phyloP scores from a whole-genome alignment of 257 asterid species.

The Fraxinus anomala region DNA sequence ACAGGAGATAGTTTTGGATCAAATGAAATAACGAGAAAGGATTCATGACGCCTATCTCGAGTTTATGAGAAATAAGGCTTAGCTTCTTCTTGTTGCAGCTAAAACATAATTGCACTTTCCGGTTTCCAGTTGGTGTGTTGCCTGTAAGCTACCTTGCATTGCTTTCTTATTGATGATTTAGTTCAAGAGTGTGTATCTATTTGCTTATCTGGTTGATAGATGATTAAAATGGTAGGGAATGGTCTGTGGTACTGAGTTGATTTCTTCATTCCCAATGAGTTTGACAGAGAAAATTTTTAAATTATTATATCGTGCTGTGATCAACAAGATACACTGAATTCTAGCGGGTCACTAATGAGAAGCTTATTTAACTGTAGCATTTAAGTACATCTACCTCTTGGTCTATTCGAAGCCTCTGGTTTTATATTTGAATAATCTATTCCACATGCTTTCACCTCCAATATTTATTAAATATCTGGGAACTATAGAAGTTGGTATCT shows the following conservation, averaged over 20 bases:
- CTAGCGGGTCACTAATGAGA: background rate
- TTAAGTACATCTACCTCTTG: background rate
- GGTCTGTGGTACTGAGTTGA: too few species aligned
- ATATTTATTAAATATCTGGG: too few species aligned
- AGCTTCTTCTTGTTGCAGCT: too few species aligned
- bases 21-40: too few species aligned
- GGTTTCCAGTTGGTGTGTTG: too few species aligned
- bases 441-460: too few species aligned
- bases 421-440: background rate
- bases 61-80: too few species aligned
- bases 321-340: background rate
- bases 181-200: background rate
- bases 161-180: too few species aligned
- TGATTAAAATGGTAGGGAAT: background rate
- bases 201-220: background rate
- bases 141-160: too few species aligned
- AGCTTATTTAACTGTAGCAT: background rate
- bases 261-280: background rate
- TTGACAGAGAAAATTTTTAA: background rate
- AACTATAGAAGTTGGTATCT: background rate
- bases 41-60: too few species aligned
- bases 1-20: too few species aligned
- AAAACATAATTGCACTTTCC: too few species aligned
- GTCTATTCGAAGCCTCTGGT: background rate
- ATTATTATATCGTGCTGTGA: background rate